A percentile compares a stretch with the other conserved stretches of the same genome.
Evolutionary conservation across 2,329 filamentous ascomycete species (phyloP).

Genomic region (Neonectria hederae): DNA sequence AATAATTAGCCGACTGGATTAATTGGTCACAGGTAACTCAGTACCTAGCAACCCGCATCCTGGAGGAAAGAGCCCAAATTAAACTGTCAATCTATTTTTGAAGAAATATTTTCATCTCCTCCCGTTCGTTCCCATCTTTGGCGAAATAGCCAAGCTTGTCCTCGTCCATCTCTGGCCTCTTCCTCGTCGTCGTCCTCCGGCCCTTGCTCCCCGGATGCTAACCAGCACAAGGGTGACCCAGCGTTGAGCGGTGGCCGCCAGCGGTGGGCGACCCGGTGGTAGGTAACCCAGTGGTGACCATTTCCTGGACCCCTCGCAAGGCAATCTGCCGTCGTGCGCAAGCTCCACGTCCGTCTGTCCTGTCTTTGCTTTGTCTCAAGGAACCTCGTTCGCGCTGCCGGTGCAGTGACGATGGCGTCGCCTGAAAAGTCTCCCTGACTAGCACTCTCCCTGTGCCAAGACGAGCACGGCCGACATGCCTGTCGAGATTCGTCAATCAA

Average conservation of each 20-base stretch:
- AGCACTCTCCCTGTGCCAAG: not conserved
- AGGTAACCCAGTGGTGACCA: constrained; percentile 18
- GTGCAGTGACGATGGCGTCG: not conserved
- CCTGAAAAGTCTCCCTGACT: constrained; percentile 1
- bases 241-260: not conserved
- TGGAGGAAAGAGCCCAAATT: not conserved
- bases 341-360: not conserved
- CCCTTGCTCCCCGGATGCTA: constrained; percentile 19
- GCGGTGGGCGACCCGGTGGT: constrained; percentile 4
- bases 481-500: not conserved
- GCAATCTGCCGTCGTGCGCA: constrained; percentile 9
- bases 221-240: constrained; percentile 16
- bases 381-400: not conserved
- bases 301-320: constrained; percentile 12
- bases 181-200: not conserved
- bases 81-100: not conserved
- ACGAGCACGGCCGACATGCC: constrained; percentile 8
- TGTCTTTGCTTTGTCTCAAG: constrained; percentile 20
- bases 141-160: not conserved
- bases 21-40: constrained; percentile 1
- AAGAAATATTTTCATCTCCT: constrained; percentile 8
- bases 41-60: constrained; percentile 2
- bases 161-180: not conserved
- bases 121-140: constrained; percentile 1
- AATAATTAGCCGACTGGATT: constrained; percentile 10